These are phyloP conservation scores for Xylaria intraflava DNA, from an alignment of 495 filamentous ascomycete genomes.

Conservation along the genomic window DNA sequence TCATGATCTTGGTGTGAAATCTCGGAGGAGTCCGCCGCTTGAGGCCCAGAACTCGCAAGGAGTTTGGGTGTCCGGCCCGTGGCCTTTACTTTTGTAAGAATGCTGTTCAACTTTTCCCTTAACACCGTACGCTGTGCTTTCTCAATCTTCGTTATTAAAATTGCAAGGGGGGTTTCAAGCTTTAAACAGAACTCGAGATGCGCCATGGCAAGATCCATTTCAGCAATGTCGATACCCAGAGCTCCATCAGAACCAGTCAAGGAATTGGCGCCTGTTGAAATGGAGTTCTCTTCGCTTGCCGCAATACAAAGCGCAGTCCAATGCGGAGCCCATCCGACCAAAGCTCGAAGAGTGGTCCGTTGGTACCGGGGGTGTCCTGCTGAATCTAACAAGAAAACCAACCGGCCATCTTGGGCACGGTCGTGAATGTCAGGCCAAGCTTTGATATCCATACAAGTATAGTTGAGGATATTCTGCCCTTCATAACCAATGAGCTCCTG, in stretches of 20 bases:
- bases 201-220: constrained; percentile 62
- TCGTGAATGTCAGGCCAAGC: constrained; percentile 92
- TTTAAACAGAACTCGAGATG: constrained; percentile 85
- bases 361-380: constrained; percentile 83
- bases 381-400: constrained; percentile 84
- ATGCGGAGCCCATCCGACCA: constrained; percentile 95
- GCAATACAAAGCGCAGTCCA: constrained; percentile 86
- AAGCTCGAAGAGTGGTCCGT: constrained; percentile 75
- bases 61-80: constrained; percentile 66
- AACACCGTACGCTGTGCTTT: constrained; percentile 67
- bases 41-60: constrained; percentile 44
- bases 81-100: constrained; percentile 73
- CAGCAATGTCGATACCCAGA: constrained; percentile 33
- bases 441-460: constrained; percentile 75
- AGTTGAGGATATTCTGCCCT: constrained; percentile 68
- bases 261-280: constrained; percentile 41
- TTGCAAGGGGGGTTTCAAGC: constrained; percentile 63
- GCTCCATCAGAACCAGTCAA: constrained; percentile 43
- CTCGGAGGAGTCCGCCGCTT: constrained; percentile 25
- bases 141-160: constrained; percentile 88
- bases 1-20: constrained; percentile 40
- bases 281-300: constrained; percentile 60
- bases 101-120: constrained; percentile 57
- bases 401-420: constrained; percentile 61
- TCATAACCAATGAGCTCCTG: constrained; percentile 88